Evolutionary conservation across 2,329 filamentous ascomycete genomes (phyloP), one percentile per base, ranked within the genome.

Genomic region (Trichothecium sympodiale): DNA sequence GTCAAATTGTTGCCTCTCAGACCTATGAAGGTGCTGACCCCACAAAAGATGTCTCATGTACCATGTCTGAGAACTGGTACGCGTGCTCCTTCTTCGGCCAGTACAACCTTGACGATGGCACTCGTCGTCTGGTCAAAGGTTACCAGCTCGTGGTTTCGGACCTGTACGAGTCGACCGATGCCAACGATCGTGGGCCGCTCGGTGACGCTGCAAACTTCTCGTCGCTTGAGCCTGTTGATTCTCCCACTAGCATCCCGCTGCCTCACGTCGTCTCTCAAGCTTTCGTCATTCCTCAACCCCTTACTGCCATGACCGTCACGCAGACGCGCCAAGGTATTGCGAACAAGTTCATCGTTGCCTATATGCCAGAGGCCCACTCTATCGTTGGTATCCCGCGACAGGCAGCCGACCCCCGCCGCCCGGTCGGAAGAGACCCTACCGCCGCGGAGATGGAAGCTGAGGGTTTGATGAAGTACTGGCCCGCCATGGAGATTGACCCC

Each of bases 31-130:
- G 80, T 4, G 77, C 94, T 25, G 88, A 96, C 51, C 67, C 74
- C 1, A 65, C 61, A 33, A 80, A 87, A 52, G 71, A 80, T 0
- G 81, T 94, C 41, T 68, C 82, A 16, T 86, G 87, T 29, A 74
- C 77, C 17, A 68, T 95, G 35, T 83, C 87, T 1, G 91, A 98
- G 65, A 96, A 98, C 60, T 96, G 89, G 87, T 88, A 93, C 51
- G 72, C 80, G 6, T 96, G 94, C 63, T 82, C 85, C 7, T 83
- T 88, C 56, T 81, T 74, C 48, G 73, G 70, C 26, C 61, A 73
- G 46, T 79, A 78, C 51, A 60, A 62, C 3, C 65, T 79, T 23
- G 59, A 65, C 30, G 72, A 78, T 41, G 62, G 68, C 17, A 53
- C 54, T 14, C 59, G 67, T n/a, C 66, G 70, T 37, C 57, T 64